phyloP scores from a whole-genome alignment of 2,329 filamentous ascomycete genomes.

The Pseudogymnoascus sp. region DNA sequence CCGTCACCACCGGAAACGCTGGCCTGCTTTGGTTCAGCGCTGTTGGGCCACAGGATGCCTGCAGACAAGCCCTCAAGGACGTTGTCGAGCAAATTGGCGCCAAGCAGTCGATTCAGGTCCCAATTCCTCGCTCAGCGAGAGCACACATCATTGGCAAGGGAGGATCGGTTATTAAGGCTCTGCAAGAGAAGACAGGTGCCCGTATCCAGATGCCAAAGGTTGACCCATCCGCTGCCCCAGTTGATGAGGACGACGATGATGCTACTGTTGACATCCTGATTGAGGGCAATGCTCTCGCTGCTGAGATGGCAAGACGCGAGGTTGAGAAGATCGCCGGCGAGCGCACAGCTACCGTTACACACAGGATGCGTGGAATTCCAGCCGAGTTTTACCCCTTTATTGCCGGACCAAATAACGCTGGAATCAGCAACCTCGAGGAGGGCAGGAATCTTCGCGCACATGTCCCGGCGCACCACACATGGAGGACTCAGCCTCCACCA shows the following conservation, averaged over 20 bases:
- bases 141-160: slow-evolving; percentile 89
- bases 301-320: slow-evolving; percentile 72
- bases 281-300: slow-evolving; percentile 84
- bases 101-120: slow-evolving; percentile 62
- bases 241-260: slow-evolving; percentile 69
- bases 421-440: slow-evolving; percentile 60
- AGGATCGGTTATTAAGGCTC: slow-evolving; percentile 80
- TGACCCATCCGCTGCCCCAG: slow-evolving; percentile 49
- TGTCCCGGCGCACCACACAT: slow-evolving; percentile 74
- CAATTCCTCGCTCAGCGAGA: slow-evolving; percentile 75
- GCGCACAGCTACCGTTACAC: slow-evolving; percentile 71
- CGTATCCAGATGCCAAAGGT: slow-evolving; percentile 81
- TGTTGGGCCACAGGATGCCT: slow-evolving; percentile 72
- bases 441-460: slow-evolving; percentile 71
- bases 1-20: slow-evolving; percentile 64
- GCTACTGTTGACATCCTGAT: slow-evolving; percentile 76
- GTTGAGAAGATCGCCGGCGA: slow-evolving; percentile 85
- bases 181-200: slow-evolving; percentile 84
- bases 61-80: slow-evolving; percentile 82
- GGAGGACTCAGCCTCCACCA: slow-evolving; percentile 60
- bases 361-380: slow-evolving; percentile 76
- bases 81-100: slow-evolving; percentile 77
- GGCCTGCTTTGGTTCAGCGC: slow-evolving; percentile 76
- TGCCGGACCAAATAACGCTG: slow-evolving; percentile 65
- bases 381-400: slow-evolving; percentile 95